These are phyloP conservation scores for Chalciporus sp. DNA, from an alignment of 1,284 basidiomycete species.

Conservation along the genomic window DNA sequence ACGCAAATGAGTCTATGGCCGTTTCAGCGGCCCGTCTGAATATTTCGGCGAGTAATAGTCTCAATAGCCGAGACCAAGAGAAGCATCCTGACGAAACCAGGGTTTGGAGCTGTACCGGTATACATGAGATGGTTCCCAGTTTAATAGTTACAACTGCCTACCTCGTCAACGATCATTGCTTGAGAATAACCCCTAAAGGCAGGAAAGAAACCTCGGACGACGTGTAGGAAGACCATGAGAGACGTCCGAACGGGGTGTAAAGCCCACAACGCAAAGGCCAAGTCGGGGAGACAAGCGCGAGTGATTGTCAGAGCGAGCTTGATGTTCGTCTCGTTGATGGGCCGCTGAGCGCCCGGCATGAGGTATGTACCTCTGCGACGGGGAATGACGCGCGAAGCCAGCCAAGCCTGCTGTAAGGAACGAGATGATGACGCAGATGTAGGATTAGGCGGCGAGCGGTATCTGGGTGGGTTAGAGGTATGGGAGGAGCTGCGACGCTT, in stretches of 20 bases:
- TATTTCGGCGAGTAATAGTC: constrained; percentile 61
- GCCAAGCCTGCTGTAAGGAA: constrained; percentile 60
- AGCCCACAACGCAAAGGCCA: constrained; percentile 61
- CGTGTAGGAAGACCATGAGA: constrained; percentile 66
- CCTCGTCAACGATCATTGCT: constrained; percentile 81
- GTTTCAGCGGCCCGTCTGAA: constrained; percentile 64
- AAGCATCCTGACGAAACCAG: constrained; percentile 64
- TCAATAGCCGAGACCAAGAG: constrained; percentile 61
- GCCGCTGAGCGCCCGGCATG: constrained; percentile 67
- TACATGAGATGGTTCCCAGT: constrained; percentile 5
- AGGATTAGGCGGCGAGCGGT: constrained; percentile 13
- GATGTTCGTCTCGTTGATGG: constrained; percentile 55
- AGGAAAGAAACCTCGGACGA: constrained; percentile 72
- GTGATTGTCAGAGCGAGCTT: constrained; percentile 57
- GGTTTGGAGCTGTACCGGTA: constrained; percentile 56
- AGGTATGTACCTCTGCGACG: constrained; percentile 46
- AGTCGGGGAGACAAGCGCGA: constrained; percentile 53
- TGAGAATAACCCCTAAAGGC: constrained; percentile 83
- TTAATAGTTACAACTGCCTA: constrained; percentile 32
- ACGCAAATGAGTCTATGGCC: constrained; percentile 72
- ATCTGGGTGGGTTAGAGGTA: constrained; percentile 19
- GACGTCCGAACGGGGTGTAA: constrained; percentile 67
- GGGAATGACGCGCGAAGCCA: constrained; percentile 57
- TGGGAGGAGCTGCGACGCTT: constrained; percentile 28
- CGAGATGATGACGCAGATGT: constrained; percentile 26